Evolutionary conservation across 2,329 filamentous ascomycete species (phyloP).

Genomic region (Annulohypoxylon truncatum): DNA sequence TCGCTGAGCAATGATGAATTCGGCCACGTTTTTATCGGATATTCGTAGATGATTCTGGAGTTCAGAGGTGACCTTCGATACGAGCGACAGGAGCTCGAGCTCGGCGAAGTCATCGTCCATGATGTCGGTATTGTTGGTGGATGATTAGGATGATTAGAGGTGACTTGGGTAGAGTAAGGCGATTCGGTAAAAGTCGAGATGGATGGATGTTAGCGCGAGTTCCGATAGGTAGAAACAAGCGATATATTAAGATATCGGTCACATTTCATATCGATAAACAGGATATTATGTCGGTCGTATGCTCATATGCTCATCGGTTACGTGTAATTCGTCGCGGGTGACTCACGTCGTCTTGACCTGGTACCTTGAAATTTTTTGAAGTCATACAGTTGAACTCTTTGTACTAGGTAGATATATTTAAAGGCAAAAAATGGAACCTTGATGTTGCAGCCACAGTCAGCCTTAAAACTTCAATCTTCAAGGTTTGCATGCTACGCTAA

Average conservation of each 20-base stretch:
- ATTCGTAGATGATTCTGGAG: slow-evolving; percentile 93
- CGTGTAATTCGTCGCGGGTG: slow-evolving; percentile 5
- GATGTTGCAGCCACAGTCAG: slow-evolving; percentile 3
- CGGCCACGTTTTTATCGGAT: slow-evolving; percentile 92
- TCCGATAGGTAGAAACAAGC: slow-evolving; percentile 27
- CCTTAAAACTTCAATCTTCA: background rate
- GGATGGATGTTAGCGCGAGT: slow-evolving; percentile 18
- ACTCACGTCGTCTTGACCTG: background rate
- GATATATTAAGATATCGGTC: slow-evolving; percentile 9
- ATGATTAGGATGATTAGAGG: background rate
- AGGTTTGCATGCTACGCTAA: no score
- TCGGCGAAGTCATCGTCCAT: slow-evolving; percentile 96
- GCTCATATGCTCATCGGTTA: slow-evolving; percentile 1
- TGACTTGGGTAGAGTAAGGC: background rate
- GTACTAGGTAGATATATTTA: background rate
- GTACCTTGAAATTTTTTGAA: background rate
- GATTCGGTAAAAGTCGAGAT: background rate
- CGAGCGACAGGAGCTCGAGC: slow-evolving; percentile 91
- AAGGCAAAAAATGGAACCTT: slow-evolving; percentile 8
- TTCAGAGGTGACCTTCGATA: slow-evolving; percentile 94
- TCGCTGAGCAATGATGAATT: slow-evolving; percentile 95
- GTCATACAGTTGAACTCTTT: no score
- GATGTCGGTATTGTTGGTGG: slow-evolving; percentile 38
- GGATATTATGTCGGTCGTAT: background rate
- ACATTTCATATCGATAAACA: slow-evolving; percentile 22